These are phyloP conservation scores for Quercus berberidifolia DNA, from an alignment of 306 rosid genomes.

Conservation along the genomic window DNA sequence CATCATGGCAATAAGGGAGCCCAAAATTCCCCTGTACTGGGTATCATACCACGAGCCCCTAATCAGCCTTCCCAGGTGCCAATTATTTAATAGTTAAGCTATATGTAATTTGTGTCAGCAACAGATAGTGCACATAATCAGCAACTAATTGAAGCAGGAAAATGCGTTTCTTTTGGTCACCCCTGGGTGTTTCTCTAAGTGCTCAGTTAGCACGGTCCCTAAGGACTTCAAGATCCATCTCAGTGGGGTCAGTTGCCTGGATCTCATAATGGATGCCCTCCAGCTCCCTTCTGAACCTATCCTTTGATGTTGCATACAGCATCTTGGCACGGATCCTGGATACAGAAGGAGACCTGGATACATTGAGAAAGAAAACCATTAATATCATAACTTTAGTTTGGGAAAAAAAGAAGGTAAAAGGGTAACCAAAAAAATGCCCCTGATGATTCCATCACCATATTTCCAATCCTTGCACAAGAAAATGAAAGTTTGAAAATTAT, in stretches of 20 bases:
- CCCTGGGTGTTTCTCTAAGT: slow-evolving; percentile 28
- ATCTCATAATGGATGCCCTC: slow-evolving; percentile 85
- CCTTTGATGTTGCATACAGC: slow-evolving; percentile 82
- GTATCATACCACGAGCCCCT: slow-evolving; percentile 39
- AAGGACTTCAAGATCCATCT: slow-evolving; percentile 82
- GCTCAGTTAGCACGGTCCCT: slow-evolving; percentile 68
- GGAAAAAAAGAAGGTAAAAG: not conserved
- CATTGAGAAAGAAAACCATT: not conserved
- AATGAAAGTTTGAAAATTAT: not conserved
- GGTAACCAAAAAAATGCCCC: not conserved
- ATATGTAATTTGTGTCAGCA: slow-evolving; percentile 17
- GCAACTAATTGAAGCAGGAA: slow-evolving; percentile 25
- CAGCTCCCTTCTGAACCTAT: slow-evolving; percentile 73
- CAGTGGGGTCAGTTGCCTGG: slow-evolving; percentile 80
- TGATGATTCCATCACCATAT: not conserved
- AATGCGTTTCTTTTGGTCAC: slow-evolving; percentile 23
- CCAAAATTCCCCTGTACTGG: slow-evolving; percentile 34
- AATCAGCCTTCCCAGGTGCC: slow-evolving; percentile 62
- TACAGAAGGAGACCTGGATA: slow-evolving; percentile 67
- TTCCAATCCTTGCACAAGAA: not conserved
- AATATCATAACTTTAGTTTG: not conserved
- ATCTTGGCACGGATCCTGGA: slow-evolving; percentile 77
- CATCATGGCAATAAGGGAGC: slow-evolving; percentile 63
- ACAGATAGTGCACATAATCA: slow-evolving; percentile 22
- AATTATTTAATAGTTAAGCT: slow-evolving; percentile 33